phyloP scores from a whole-genome alignment of 148 eudicot genomes.

The Tetragonia tetragonoides region DNA sequence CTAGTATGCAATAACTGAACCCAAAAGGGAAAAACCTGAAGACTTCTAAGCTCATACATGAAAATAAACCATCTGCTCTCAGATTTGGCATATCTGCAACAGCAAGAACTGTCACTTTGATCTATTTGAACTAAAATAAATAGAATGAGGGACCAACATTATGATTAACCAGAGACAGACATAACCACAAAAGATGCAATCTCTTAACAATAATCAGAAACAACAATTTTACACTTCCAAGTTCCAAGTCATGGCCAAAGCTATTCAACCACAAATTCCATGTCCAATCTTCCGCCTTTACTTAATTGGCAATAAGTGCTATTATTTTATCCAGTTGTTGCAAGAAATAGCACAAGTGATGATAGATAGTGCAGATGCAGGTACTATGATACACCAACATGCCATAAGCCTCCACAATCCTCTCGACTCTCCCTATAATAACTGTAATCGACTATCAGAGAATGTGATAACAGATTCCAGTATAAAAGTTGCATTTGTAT shows the following conservation, averaged over 20 bases:
- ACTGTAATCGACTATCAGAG: slow-evolving; percentile 5
- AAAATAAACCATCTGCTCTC: slow-evolving; percentile 3
- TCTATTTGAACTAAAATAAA: not conserved
- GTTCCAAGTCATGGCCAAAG: not conserved
- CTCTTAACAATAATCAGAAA: slow-evolving; percentile 8
- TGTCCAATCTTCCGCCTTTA: no score
- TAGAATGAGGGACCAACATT: not conserved
- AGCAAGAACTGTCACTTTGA: not conserved
- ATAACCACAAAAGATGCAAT: not conserved
- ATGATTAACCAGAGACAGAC: not conserved
- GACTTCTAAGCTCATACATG: not conserved
- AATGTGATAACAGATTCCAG: not conserved
- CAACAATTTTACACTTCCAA: not conserved
- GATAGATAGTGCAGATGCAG: not conserved
- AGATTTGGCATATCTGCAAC: slow-evolving; percentile 2
- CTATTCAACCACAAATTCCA: not conserved
- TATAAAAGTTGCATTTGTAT: not conserved
- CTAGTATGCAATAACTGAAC: no score
- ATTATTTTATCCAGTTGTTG: not conserved
- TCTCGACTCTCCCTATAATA: not conserved
- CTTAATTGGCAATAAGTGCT: no score
- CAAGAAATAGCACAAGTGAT: not conserved
- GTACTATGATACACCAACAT: slow-evolving; percentile 1
- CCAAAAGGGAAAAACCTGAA: no score
- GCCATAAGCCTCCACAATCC: not conserved